Conservation (phyloP, 2,329 filamentous ascomycete genomes). For the Ophioceras dolichostomum region DNA sequence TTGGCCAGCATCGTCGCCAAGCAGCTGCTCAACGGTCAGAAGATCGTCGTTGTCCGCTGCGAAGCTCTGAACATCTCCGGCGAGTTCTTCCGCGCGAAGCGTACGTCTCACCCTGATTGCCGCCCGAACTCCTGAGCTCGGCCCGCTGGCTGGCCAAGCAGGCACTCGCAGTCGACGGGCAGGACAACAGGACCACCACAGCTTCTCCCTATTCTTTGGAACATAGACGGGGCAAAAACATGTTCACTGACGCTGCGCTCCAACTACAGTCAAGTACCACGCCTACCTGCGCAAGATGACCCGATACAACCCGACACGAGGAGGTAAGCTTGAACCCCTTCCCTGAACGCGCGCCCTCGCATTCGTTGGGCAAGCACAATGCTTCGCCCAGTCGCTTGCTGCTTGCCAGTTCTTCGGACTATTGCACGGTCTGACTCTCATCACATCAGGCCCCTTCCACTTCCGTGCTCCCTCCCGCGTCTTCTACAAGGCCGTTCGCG, state of each 20-base stretch:
- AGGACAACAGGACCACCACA: background rate
- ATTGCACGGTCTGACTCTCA: background rate
- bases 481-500: constrained; percentile 99
- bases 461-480: constrained; percentile 98
- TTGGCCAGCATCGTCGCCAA: constrained; percentile 97
- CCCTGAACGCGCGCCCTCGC: constrained; percentile 18
- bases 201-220: background rate
- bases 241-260: no score
- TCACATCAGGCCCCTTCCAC: constrained; percentile 79
- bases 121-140: background rate
- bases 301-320: constrained; percentile 97
- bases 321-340: constrained; percentile 61
- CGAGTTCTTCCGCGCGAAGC: constrained; percentile 99
- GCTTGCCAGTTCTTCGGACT: background rate
- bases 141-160: background rate
- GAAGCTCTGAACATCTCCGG: constrained; percentile 99
- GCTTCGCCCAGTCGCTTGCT: background rate
- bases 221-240: background rate
- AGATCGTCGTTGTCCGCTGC: constrained; percentile 97
- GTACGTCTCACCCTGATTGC: constrained; percentile 51
- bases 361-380: no score
- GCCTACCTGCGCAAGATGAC: constrained; percentile 99
- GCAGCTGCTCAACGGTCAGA: constrained; percentile 97
- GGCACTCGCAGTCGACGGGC: background rate
- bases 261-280: constrained; percentile 99